Conservation (phyloP, 768 basidiomycete species). For the Tubosaeta sp. region DNA sequence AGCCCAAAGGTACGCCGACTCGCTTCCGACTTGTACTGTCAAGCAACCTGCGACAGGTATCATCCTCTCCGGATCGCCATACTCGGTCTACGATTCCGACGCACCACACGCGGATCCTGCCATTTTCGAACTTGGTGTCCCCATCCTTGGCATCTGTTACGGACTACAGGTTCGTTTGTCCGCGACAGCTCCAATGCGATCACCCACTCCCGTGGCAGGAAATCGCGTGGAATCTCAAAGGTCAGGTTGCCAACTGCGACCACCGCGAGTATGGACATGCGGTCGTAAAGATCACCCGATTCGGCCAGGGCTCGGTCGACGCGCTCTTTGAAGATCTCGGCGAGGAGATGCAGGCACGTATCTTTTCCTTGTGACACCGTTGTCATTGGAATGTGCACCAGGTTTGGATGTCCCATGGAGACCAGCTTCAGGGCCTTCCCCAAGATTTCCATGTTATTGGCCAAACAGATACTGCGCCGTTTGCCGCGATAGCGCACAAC, state of each 20-base stretch:
- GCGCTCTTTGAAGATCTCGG: constrained; percentile 83
- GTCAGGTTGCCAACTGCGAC: constrained; percentile 78
- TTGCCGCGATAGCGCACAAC: constrained; percentile 89
- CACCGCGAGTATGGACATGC: constrained; percentile 97
- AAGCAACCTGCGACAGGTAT: constrained; percentile 51
- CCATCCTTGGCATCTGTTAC: constrained; percentile 96
- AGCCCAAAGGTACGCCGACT: constrained; percentile 75
- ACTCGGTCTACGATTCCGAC: constrained; percentile 92
- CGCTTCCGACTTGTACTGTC: background rate
- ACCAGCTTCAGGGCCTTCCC: constrained; percentile 82
- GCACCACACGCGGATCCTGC: constrained; percentile 93
- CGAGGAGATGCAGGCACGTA: constrained; percentile 78
- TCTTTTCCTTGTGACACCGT: background rate
- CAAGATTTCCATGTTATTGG: constrained; percentile 85
- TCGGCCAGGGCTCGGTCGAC: constrained; percentile 56
- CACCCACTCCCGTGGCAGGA: constrained; percentile 51
- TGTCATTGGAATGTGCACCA: constrained; percentile 27
- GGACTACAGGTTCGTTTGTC: constrained; percentile 72
- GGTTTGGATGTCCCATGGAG: constrained; percentile 99
- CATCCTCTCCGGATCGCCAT: constrained; percentile 96
- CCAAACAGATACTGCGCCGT: constrained; percentile 81
- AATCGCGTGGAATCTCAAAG: constrained; percentile 85
- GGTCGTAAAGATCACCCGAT: constrained; percentile 65
- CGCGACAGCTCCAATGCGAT: background rate
- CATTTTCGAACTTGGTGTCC: constrained; percentile 83